Conservation (phyloP, 306 rosid genomes). For the Trichosanthes cucumerina region DNA sequence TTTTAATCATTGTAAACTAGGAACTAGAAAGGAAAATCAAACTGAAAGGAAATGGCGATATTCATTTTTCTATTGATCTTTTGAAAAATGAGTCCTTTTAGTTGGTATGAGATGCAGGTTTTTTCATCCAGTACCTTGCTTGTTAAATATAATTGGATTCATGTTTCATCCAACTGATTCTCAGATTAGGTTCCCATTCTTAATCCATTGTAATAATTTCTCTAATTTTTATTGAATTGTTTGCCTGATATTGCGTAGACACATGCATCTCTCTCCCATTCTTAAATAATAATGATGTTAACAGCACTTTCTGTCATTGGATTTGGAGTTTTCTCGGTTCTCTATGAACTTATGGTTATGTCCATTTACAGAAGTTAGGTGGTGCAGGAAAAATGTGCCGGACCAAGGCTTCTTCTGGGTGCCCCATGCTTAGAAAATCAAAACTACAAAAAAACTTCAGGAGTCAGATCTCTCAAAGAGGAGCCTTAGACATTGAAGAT, state of each 20-base stretch:
- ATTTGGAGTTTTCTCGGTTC: not conserved
- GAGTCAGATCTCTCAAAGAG: constrained; percentile 54
- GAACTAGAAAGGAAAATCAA: not conserved
- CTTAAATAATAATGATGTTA: not conserved
- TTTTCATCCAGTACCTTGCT: not conserved
- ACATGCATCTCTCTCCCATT: not conserved
- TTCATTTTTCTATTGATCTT: not conserved
- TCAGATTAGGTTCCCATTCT: not conserved
- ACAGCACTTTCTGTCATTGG: not conserved
- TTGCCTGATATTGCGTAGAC: not conserved
- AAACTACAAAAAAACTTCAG: constrained; percentile 53
- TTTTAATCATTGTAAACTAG: not conserved
- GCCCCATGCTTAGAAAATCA: constrained; percentile 79
- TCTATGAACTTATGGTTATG: constrained; percentile 15
- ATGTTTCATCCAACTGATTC: not conserved
- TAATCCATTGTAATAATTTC: not conserved
- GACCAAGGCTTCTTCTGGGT: constrained; percentile 74
- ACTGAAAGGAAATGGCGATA: not conserved
- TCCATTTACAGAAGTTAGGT: constrained; percentile 47
- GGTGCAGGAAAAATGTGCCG: constrained; percentile 42
- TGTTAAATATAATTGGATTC: not conserved
- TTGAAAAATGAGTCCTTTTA: not conserved
- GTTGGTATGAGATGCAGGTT: not conserved
- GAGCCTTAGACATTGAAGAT: constrained; percentile 89
- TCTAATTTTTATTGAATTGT: not conserved